These are phyloP conservation scores for Protomyces macrosporus DNA, from an alignment of 1,139 yeast genomes.

Conservation along the genomic window DNA sequence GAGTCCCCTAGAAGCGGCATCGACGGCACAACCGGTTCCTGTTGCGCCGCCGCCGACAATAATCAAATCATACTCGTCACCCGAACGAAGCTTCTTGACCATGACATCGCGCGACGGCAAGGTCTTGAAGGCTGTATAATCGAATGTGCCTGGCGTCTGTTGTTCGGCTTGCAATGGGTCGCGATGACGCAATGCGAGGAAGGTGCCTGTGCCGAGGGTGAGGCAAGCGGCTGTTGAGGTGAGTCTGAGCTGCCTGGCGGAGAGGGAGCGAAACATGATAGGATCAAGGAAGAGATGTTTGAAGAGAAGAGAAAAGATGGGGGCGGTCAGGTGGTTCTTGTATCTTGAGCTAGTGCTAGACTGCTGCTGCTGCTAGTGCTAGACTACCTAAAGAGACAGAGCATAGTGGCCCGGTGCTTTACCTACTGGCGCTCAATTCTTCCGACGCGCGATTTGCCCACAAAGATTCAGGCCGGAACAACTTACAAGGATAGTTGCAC, in stretches of 20 bases:
- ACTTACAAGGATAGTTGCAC: too few relatives aligned
- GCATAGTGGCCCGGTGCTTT: too few relatives aligned
- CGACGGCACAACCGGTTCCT: constrained; percentile 89
- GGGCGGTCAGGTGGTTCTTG: too few relatives aligned
- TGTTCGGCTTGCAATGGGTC: constrained; percentile 17
- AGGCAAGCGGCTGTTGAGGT: constrained; percentile 16
- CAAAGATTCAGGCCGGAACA: too few relatives aligned
- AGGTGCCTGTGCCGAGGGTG: constrained; percentile 8
- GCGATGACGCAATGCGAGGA: constrained; percentile 13
- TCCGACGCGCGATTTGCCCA: too few relatives aligned
- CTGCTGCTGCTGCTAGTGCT: too few relatives aligned
- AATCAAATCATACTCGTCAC: constrained; percentile 57
- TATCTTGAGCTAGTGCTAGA: too few relatives aligned
- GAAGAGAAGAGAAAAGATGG: too few relatives aligned
- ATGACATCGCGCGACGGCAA: constrained; percentile 16
- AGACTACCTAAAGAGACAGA: too few relatives aligned
- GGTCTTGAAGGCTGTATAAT: constrained; percentile 10
- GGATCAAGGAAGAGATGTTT: too few relatives aligned
- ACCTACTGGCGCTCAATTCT: too few relatives aligned
- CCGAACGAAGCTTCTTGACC: constrained; percentile 16
- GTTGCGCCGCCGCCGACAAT: constrained; percentile 96
- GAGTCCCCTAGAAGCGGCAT: constrained; percentile 85
- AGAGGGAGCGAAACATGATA: neutral
- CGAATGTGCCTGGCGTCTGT: constrained; percentile 3
- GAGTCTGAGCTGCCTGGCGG: neutral